phyloP scores from a whole-genome alignment of 495 filamentous ascomycete genomes.

The Aspergillus cavernicola region DNA sequence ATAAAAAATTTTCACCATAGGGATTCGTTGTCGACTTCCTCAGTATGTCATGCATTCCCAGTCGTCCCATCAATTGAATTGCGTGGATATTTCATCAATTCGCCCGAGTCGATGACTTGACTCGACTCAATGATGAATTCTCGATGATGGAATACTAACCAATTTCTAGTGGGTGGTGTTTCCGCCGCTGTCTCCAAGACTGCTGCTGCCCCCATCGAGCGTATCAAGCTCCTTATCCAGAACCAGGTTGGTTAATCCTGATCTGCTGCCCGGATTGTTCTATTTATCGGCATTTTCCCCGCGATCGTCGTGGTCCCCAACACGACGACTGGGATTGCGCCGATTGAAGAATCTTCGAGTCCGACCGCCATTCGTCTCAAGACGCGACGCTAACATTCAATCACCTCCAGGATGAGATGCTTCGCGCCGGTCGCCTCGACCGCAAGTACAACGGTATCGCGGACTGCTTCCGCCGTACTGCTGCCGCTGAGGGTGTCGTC shows the following conservation, averaged over 20 bases:
- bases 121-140: background rate
- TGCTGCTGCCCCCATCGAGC: conserved; percentile 99
- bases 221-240: conserved; percentile 99
- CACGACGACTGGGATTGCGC: background rate
- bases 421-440: conserved; percentile 97
- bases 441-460: conserved; percentile 90
- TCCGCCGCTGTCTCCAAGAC: conserved; percentile 99
- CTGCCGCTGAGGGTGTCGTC: conserved; percentile 70
- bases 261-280: background rate
- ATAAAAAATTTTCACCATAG: conserved; percentile 38
- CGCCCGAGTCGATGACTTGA: background rate
- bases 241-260: conserved; percentile 72
- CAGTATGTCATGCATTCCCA: conserved; percentile 65
- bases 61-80: background rate
- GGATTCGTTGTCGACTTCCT: conserved; percentile 87
- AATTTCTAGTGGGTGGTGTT: conserved; percentile 88
- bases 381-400: conserved; percentile 14
- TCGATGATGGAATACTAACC: conserved; percentile 26
- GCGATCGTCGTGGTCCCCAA: background rate
- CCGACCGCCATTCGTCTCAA: conserved; percentile 1
- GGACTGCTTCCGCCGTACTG: conserved; percentile 93
- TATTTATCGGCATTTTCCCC: background rate
- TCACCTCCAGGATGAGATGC: conserved; percentile 88
- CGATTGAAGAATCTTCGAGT: conserved; percentile 2
- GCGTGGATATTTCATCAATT: conserved; percentile 10